Conservation (phyloP, 257 asterid genomes). For the Nicotiana sylvestris region DNA sequence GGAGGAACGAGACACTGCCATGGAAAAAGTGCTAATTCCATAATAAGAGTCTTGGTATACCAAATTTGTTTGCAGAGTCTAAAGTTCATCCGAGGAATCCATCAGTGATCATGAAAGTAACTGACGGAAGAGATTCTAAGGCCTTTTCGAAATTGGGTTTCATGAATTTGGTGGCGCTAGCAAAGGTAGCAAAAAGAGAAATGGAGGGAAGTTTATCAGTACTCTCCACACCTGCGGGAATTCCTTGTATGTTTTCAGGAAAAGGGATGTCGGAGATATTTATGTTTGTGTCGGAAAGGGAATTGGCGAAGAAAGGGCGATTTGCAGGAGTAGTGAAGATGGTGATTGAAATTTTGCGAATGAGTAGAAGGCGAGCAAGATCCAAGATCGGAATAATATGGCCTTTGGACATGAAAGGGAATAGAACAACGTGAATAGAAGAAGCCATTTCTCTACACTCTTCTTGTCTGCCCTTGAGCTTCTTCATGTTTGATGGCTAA, state of each 20-base stretch:
- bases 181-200: conserved; percentile 45
- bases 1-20: no score
- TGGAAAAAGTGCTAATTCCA: conserved; percentile 32
- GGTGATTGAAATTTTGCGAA: conserved; percentile 36
- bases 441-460: conserved; percentile 15
- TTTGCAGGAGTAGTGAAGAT: conserved; percentile 66
- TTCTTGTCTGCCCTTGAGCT: no score
- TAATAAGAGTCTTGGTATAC: conserved; percentile 47
- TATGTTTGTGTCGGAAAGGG: conserved; percentile 17
- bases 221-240: conserved; percentile 53
- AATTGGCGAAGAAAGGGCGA: conserved; percentile 42
- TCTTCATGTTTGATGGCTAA: background rate
- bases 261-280: conserved; percentile 47
- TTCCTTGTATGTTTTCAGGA: conserved; percentile 40
- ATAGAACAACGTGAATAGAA: conserved; percentile 38
- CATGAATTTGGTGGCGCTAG: conserved; percentile 33
- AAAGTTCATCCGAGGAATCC: conserved; percentile 69
- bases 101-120: conserved; percentile 53
- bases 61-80: conserved; percentile 34
- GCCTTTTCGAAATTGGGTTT: conserved; percentile 48
- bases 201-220: conserved; percentile 64
- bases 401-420: conserved; percentile 90
- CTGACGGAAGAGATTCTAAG: conserved; percentile 13
- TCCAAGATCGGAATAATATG: conserved; percentile 70
- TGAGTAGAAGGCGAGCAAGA: conserved; percentile 45